Base-by-base conservation (phyloP, 257 asterid genomes). In the Anisodus tanguticus region DNA sequence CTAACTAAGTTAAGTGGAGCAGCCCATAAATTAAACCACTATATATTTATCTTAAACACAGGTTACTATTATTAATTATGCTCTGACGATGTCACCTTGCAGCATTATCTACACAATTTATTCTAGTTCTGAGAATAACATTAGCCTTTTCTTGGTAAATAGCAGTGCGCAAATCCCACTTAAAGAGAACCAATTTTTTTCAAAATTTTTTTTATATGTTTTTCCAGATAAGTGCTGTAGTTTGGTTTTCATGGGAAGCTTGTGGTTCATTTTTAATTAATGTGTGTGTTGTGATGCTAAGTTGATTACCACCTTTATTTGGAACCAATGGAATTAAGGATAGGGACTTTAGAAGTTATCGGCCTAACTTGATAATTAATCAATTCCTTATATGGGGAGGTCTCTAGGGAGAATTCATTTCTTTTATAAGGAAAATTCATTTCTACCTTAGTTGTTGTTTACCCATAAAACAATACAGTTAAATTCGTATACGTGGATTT, bases 191-290 rank as follows among this genome's bases (percentile, higher is more conserved):
- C 0, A 4, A 2, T n/a, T 51, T 17, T 15, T 16, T 37, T 68
- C 37, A 10, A 16, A 11, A 39, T 22, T 22, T 22, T 22, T 0
- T 22, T 22, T 22, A 69, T 39, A 16, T 70, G 4, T 2, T 70
- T 10, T 70, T 70, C 8, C 15, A 71, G 26, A 9, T 43, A 71
- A 70, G 79, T 71, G 79, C 79, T 71, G 17, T 9, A 43, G 57
- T 71, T 71, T 71, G 26, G 57, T 71, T 6, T 9, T 69, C 78
- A 69, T 68, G n/a, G 0, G 9, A 1, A 68, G 7, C 9, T 68
- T 68, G 77, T 39, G 47, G 19, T 70, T 71, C 35, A 9, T 71
- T 70, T 4, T 43, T 43, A 66, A 66, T 66, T n/a, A 12, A 1
- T 70, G 13, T 10, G 55, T 70, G 2, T 16, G 1, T 8, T 41